Evolutionary conservation across 2,329 filamentous ascomycete genomes (phyloP), one percentile per base, ranked within the genome.

Genomic region (Fusarium graminum): DNA sequence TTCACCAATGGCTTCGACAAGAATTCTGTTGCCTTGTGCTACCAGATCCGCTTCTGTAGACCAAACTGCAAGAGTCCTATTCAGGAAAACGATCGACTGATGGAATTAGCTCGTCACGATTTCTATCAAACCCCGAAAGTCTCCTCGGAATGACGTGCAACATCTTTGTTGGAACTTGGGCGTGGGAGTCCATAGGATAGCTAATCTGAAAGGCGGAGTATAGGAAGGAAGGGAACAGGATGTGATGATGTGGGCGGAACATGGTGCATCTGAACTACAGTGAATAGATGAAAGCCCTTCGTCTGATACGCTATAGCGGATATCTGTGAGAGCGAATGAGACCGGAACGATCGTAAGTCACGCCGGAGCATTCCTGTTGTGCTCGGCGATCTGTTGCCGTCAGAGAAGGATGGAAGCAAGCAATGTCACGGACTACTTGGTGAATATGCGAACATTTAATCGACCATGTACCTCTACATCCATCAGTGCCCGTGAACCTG

Each of bases 11-110:
- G 4, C 2, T 39, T 14, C 3, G 2, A 1, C 13, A 41, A 22
- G 34, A 63, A 60, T 60, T 6, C 44, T 54, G 59, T 28, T 41
- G 59, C 56, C 59, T 63, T 8, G 38, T 13, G 30, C 14, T 13
- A 28, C 52, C 32, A 40, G 40, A 42, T 55, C 28, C 9, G 32
- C 0, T 12, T n/a, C 10, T 34, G 22, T 7, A 34, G 8, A 12
- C 7, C 7, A 41, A 3, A 25, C 22, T 60, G 32, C 28, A 42
- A 30, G 22, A 34, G 12, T 13, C 50, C 16, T 25, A 16, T 30
- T 41, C 14, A 19, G 54, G 41, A 3, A 34, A 32, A n/a, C 4
- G 50, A 58, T 55, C 50, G 26, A 10, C 40, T 30, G 3, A n/a
- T 30, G 4, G 13, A 42, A 12, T 7, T 7, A 4, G 4, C 40